Conservation (phyloP, 2,329 filamentous ascomycete genomes). For the Sarocladium brachiariae region DNA sequence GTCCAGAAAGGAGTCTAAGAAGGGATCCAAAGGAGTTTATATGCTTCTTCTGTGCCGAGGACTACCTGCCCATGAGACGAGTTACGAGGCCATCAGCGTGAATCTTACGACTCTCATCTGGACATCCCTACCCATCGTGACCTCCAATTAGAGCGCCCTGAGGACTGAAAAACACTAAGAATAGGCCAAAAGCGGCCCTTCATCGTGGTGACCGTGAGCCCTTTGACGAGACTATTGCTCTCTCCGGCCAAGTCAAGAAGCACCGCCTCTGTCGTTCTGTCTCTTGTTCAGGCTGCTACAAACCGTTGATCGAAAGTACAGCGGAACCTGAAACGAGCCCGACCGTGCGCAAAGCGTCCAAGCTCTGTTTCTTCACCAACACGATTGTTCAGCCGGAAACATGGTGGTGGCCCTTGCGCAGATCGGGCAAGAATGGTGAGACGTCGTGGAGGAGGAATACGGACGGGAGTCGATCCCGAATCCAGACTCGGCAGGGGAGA, state of each 20-base stretch:
- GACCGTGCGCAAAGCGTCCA: neutral
- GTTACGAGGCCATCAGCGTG: too few relatives aligned
- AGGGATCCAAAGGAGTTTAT: neutral
- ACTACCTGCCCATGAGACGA: neutral
- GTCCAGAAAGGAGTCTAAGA: neutral
- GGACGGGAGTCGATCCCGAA: neutral
- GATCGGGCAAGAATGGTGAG: conserved; percentile 5
- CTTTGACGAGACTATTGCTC: conserved; percentile 1
- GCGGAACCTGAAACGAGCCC: conserved; percentile 4
- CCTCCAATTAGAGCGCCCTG: neutral
- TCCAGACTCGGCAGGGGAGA: neutral
- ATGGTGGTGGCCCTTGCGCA: conserved; percentile 4
- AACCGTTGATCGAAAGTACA: neutral
- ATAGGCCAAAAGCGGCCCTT: too few relatives aligned
- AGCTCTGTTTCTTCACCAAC: neutral
- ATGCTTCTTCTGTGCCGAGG: neutral
- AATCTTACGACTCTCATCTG: too few relatives aligned
- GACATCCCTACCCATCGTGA: neutral
- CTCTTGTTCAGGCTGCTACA: neutral
- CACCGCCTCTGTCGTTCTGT: neutral
- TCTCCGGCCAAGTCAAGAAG: neutral
- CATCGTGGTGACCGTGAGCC: too few relatives aligned
- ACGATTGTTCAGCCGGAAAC: neutral
- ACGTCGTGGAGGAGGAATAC: conserved; percentile 2
- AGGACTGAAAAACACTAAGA: neutral